Evolutionary conservation across 2,329 filamentous ascomycete genomes (phyloP).

Genomic region (Knoxdaviesia proteae): DNA sequence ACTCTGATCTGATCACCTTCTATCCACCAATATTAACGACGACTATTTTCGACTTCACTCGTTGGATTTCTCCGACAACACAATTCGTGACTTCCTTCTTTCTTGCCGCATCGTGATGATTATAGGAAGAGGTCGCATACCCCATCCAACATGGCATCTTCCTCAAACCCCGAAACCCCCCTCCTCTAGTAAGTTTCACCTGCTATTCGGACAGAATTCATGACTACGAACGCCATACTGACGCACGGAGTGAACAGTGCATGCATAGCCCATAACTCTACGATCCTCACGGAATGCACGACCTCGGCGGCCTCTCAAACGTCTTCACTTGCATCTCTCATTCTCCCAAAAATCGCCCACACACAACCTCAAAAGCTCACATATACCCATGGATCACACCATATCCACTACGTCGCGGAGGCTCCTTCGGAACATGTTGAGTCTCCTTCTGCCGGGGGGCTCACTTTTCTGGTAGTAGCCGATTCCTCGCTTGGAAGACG

Average conservation of each 20-base stretch:
- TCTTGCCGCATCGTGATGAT: background rate
- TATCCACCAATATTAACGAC: no score
- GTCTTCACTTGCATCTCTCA: constrained; percentile 72
- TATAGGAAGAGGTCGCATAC: constrained; percentile 15
- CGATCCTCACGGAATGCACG: constrained; percentile 84
- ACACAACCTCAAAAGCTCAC: constrained; percentile 66
- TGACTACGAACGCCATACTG: background rate
- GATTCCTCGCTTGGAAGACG: constrained; percentile 64
- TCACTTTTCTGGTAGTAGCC: constrained; percentile 83
- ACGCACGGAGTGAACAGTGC: constrained; percentile 30
- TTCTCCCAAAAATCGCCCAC: constrained; percentile 90
- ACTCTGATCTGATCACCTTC: no score
- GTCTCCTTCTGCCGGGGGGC: constrained; percentile 47
- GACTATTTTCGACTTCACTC: no score
- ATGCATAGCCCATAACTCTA: constrained; percentile 84
- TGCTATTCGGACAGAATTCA: background rate
- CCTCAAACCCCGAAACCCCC: constrained; percentile 44
- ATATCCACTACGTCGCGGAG: constrained; percentile 90
- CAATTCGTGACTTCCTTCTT: no score
- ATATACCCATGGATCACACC: constrained; percentile 76
- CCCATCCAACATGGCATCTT: constrained; percentile 47
- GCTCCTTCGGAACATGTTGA: constrained; percentile 44
- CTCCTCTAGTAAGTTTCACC: constrained; percentile 45
- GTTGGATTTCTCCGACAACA: no score
- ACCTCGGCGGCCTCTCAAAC: constrained; percentile 65